A percentile compares a stretch with the other conserved stretches of the same genome.
Conservation (phyloP, 2,329 filamentous ascomycete genomes). For the Colletotrichum sp. region DNA sequence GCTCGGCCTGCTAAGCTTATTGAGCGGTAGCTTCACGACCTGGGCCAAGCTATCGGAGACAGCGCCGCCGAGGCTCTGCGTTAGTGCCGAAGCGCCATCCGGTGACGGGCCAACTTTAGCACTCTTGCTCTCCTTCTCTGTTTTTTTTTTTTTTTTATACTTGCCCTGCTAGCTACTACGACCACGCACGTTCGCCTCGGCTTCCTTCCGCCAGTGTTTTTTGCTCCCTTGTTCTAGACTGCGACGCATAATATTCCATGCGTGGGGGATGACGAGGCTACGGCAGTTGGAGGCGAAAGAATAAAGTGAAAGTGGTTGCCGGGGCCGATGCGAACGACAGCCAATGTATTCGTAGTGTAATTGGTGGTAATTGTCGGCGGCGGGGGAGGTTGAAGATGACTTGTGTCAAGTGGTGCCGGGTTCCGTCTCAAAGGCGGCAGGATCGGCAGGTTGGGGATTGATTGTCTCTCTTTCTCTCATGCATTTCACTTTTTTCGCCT, state of each 20-base stretch:
- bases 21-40: neutral
- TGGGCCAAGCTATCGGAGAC: neutral
- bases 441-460: neutral
- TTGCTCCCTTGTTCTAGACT: neutral
- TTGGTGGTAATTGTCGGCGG: neutral
- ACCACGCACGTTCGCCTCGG: neutral
- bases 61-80: neutral
- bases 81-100: neutral
- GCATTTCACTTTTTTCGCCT: neutral
- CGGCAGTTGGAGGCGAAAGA: neutral
- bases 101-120: neutral
- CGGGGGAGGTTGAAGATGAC: neutral
- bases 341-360: neutral
- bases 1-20: neutral
- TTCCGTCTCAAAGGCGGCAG: neutral
- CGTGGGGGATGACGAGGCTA: neutral
- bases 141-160: neutral
- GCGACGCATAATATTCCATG: neutral
- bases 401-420: neutral
- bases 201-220: neutral
- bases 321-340: neutral
- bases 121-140: neutral
- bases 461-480: neutral
- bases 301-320: neutral
- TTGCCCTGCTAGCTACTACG: neutral